These are phyloP conservation scores for Durotheca rogersii DNA, from an alignment of 495 filamentous ascomycete genomes.

Conservation along the genomic window DNA sequence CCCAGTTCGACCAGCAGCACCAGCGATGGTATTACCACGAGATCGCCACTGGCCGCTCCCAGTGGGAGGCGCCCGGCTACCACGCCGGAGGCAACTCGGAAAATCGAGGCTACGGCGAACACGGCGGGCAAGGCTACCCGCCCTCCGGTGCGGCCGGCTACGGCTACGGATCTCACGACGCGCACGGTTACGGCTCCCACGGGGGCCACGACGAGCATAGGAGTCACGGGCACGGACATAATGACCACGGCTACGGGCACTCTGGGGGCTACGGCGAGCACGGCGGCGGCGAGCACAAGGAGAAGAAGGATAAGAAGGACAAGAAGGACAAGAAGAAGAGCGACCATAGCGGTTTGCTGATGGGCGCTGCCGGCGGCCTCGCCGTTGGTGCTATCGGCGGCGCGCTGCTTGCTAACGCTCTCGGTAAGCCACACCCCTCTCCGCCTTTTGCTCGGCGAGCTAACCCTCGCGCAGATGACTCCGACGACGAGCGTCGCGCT, in stretches of 20 bases:
- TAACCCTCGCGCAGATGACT: slow-evolving; percentile 29
- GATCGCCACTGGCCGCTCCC: slow-evolving; percentile 57
- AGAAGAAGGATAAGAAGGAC: slow-evolving; percentile 46
- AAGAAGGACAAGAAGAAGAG: too few species aligned
- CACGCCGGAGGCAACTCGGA: slow-evolving; percentile 9
- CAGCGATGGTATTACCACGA: slow-evolving; percentile 64
- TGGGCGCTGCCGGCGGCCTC: slow-evolving; percentile 55
- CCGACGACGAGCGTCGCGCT: slow-evolving; percentile 28
- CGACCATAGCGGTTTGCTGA: slow-evolving; percentile 43
- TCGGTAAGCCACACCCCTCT: slow-evolving; percentile 43
- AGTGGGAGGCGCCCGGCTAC: slow-evolving; percentile 58
- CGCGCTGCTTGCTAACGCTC: slow-evolving; percentile 55
- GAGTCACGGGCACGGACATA: slow-evolving; percentile 3
- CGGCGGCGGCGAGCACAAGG: slow-evolving; percentile 41
- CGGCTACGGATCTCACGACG: slow-evolving; percentile 18
- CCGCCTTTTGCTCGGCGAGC: slow-evolving; percentile 1
- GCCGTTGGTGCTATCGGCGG: slow-evolving; percentile 59
- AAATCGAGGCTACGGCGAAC: slow-evolving; percentile 15
- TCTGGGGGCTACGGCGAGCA: slow-evolving; percentile 33
- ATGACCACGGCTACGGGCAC: slow-evolving; percentile 16
- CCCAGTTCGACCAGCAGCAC: slow-evolving; percentile 57
- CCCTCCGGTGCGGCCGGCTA: slow-evolving; percentile 20
- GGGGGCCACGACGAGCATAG: background rate
- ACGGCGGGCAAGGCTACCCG: slow-evolving; percentile 18
- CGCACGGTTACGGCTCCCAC: slow-evolving; percentile 16